Evolutionary conservation across 305 asterid genomes (phyloP).

Genomic region (Ajuga reptans): DNA sequence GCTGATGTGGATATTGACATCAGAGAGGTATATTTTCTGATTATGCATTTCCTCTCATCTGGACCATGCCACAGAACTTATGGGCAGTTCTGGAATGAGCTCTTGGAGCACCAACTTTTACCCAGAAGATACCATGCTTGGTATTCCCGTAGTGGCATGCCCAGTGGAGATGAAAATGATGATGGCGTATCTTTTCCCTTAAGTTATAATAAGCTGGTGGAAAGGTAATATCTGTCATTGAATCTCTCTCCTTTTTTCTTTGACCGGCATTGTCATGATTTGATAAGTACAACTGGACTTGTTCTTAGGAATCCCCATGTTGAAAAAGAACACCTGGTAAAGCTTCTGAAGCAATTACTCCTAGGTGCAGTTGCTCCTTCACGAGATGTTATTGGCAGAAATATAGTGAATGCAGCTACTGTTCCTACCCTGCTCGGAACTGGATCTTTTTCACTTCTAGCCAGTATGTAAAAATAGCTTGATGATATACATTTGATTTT

Average conservation of each 20-base stretch:
- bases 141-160: constrained; percentile 78
- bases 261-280: constrained; percentile 7
- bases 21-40: constrained; percentile 82
- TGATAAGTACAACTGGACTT: constrained; percentile 14
- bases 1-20: constrained; percentile 68
- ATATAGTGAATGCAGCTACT: constrained; percentile 61
- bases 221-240: constrained; percentile 47
- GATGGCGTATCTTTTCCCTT: constrained; percentile 87
- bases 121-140: constrained; percentile 98
- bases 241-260: constrained; percentile 15
- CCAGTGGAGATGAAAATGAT: constrained; percentile 77
- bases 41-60: constrained; percentile 93
- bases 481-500: not conserved
- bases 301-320: constrained; percentile 72
- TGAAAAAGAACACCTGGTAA: constrained; percentile 89
- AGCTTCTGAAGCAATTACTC: constrained; percentile 81
- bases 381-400: constrained; percentile 40
- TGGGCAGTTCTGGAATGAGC: constrained; percentile 97
- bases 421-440: constrained; percentile 92
- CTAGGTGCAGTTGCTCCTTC: constrained; percentile 56
- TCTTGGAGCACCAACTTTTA: constrained; percentile 88
- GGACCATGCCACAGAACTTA: constrained; percentile 91
- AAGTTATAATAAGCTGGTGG: constrained; percentile 66
- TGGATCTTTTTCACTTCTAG: constrained; percentile 78
- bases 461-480: constrained; percentile 44